These are phyloP conservation scores for Steccherinum ochraceum DNA, from an alignment of 768 basidiomycete genomes.

Conservation along the genomic window DNA sequence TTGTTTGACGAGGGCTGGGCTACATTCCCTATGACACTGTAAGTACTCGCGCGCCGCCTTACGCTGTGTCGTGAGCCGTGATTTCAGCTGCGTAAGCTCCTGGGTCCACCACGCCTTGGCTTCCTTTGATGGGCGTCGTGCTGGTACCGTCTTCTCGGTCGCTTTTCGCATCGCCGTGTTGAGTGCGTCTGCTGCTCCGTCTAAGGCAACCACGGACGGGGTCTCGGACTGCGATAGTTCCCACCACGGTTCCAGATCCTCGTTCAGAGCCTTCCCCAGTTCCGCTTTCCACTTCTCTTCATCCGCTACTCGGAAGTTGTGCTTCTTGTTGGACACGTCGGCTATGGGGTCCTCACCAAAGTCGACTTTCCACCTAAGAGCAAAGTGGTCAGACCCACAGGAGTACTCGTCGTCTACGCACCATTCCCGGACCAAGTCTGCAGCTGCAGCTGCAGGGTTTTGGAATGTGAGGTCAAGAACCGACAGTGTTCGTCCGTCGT, in stretches of 20 bases:
- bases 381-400: background rate
- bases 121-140: background rate
- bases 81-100: too few relatives aligned
- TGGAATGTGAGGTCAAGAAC: background rate
- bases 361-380: background rate
- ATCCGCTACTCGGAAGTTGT: background rate
- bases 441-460: background rate
- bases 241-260: background rate
- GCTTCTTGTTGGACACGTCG: too few relatives aligned
- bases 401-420: background rate
- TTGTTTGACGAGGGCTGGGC: background rate
- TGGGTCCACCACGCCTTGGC: background rate
- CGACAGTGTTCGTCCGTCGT: background rate
- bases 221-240: background rate
- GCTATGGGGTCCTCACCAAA: background rate
- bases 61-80: too few relatives aligned
- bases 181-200: background rate
- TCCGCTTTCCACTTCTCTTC: background rate
- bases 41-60: too few relatives aligned
- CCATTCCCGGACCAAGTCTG: background rate
- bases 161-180: background rate
- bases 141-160: background rate
- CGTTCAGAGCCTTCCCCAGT: background rate
- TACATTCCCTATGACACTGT: too few relatives aligned
- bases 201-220: background rate